These are phyloP conservation scores for Shiraia sp. DNA, from an alignment of 2,329 filamentous ascomycete species.

Conservation along the genomic window DNA sequence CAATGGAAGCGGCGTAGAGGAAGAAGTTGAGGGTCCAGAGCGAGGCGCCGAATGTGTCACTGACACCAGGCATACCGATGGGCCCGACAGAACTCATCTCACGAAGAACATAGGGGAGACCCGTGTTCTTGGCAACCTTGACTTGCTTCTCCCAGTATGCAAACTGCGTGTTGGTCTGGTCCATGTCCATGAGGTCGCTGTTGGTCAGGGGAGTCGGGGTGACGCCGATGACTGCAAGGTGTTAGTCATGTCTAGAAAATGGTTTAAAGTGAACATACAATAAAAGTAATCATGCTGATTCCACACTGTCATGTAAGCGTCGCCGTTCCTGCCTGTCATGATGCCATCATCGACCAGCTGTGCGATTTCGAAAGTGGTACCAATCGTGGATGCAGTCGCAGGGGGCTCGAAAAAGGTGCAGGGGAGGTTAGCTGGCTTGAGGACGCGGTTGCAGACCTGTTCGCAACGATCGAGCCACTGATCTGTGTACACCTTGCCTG, in stretches of 20 bases:
- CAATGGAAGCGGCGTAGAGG: conserved; percentile 53
- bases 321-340: conserved; percentile 40
- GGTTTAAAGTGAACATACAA: conserved; percentile 30
- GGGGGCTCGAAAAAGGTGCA: conserved; percentile 55
- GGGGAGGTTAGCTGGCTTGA: conserved; percentile 47
- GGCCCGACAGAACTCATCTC: conserved; percentile 58
- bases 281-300: conserved; percentile 61
- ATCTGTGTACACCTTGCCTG: conserved; percentile 49
- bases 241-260: conserved; percentile 16
- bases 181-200: conserved; percentile 50
- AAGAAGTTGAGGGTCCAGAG: conserved; percentile 59
- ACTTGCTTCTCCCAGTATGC: conserved; percentile 52
- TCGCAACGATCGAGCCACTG: conserved; percentile 53
- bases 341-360: conserved; percentile 49
- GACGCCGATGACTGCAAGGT: conserved; percentile 49
- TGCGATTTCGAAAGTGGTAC: conserved; percentile 54
- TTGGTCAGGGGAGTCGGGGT: conserved; percentile 51
- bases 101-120: conserved; percentile 53
- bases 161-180: conserved; percentile 54
- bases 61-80: conserved; percentile 52
- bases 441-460: conserved; percentile 50
- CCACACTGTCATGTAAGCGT: conserved; percentile 49
- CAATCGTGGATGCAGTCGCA: conserved; percentile 56
- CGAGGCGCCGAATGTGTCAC: conserved; percentile 54
- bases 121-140: conserved; percentile 46